Conservation (phyloP, 2,329 filamentous ascomycete species). For the Pestalotiopsis sp. region DNA sequence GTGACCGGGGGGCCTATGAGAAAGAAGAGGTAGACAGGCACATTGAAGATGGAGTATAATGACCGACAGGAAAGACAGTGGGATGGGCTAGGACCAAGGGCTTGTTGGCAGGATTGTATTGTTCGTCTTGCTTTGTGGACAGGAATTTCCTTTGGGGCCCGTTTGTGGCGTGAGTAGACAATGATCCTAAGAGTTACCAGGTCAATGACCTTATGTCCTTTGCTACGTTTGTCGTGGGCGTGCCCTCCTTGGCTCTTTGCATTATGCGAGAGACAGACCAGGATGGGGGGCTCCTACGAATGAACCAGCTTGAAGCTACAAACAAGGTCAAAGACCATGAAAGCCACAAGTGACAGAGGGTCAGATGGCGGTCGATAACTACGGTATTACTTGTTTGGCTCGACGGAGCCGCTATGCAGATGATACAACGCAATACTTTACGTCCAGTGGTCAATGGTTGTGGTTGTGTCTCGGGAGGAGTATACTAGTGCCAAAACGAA, state of each 20-base stretch:
- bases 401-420: neutral
- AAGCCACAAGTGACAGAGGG: neutral
- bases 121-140: conserved; percentile 15
- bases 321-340: neutral
- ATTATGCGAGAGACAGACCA: neutral
- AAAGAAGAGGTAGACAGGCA: conserved; percentile 6
- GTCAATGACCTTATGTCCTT: conserved; percentile 23
- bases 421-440: conserved; percentile 2
- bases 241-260: neutral
- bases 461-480: conserved; percentile 41
- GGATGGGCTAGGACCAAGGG: conserved; percentile 11
- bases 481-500: conserved; percentile 32
- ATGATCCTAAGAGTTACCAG: conserved; percentile 14
- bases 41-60: conserved; percentile 4
- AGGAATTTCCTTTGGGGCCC: neutral
- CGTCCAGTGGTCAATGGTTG: conserved; percentile 17
- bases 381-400: conserved; percentile 1
- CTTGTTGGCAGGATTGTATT: conserved; percentile 15
- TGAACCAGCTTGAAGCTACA: neutral
- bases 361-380: neutral
- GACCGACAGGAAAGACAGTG: neutral
- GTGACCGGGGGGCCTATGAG: neutral
- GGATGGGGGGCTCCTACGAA: neutral
- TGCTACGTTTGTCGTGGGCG: neutral
- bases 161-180: conserved; percentile 18